Evolutionary conservation across 371 early-diverging fungal species (phyloP), one percentile per base, ranked within the genome.

Genomic region (Dinochytrium kinnereticum): DNA sequence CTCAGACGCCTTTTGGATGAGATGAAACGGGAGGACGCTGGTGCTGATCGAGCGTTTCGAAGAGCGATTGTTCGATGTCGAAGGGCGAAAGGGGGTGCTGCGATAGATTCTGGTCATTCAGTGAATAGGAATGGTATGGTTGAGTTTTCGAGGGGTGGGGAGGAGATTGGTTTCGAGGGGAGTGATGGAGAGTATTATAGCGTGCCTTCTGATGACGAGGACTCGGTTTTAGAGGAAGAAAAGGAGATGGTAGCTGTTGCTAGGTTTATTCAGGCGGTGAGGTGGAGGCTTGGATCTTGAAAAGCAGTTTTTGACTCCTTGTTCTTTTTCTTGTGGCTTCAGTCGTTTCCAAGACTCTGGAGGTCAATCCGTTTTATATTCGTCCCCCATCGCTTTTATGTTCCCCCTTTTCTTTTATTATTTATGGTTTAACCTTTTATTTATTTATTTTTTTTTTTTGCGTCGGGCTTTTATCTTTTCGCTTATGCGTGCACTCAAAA

Each of bases 11-110:
- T 77, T 30, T 28, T 77, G 19, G 74, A 74, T 7, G 73, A 68
- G 17, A 26, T 74, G 19, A 38, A 59, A 37, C 30, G 71, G 28
- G 77, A 74, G 64, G 77, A 77, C 51, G 71, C 74, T 44, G 71
- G 38, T 10, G 69, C 67, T 13, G 77, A 77, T 61, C 72, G 77
- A n/a, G 77, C 74, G 15, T 77, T 70, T 33, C 64, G 77, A 17
- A 31, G 77, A 19, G 73, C 77, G 17, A 72, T 77, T 50, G 73
- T 77, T 7, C 26, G 74, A 36, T 65, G 68, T 38, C 70, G 77
- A 7, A 64, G 69, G 2, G 70, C 66, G 15, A 67, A 64, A 51
- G 36, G n/a, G n/a, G 5, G n/a, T 53, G 55, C 10, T 26, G 55
- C 55, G n/a, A 21, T 13, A 44, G 49, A 44, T 10, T 10, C 13